These are phyloP conservation scores for Rubroboletus pulcherrimus DNA, from an alignment of 768 basidiomycete species.

Conservation along the genomic window DNA sequence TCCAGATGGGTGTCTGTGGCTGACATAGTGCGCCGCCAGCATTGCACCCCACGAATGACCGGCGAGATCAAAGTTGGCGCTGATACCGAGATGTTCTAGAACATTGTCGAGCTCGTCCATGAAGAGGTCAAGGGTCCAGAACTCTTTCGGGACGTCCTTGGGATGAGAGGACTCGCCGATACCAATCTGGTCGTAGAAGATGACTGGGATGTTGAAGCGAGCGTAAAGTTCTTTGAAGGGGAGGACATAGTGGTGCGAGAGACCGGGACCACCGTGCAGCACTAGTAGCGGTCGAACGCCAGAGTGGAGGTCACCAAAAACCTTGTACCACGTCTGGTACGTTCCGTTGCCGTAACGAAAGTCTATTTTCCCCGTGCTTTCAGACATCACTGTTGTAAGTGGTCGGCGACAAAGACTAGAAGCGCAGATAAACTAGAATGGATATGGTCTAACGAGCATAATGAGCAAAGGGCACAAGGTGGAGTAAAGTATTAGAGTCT, in stretches of 20 bases:
- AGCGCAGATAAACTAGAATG: background rate
- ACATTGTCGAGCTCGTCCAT: constrained; percentile 52
- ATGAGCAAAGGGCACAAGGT: background rate
- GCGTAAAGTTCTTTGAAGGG: constrained; percentile 34
- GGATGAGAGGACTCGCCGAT: constrained; percentile 44
- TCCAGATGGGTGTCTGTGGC: constrained; percentile 36
- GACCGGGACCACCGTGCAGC: constrained; percentile 46
- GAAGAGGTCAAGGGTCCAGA: constrained; percentile 50
- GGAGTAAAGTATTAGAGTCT: background rate
- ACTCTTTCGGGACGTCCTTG: constrained; percentile 20
- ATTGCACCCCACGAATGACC: constrained; percentile 63
- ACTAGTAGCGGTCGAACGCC: constrained; percentile 35
- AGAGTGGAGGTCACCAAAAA: constrained; percentile 39
- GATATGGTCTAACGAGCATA: background rate
- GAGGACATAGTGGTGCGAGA: constrained; percentile 39
- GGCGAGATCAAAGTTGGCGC: constrained; percentile 39
- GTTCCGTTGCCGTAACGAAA: constrained; percentile 19
- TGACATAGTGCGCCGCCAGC: constrained; percentile 41
- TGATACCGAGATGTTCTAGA: constrained; percentile 39
- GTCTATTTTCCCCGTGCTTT: constrained; percentile 20
- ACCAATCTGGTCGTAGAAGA: constrained; percentile 54
- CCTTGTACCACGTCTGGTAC: constrained; percentile 43
- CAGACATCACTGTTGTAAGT: constrained; percentile 11
- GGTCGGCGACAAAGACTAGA: background rate
- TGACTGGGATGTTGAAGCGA: constrained; percentile 34